These are phyloP conservation scores for Rhodosporidiobolus odoratus DNA, from an alignment of 768 basidiomycete species.

Conservation along the genomic window DNA sequence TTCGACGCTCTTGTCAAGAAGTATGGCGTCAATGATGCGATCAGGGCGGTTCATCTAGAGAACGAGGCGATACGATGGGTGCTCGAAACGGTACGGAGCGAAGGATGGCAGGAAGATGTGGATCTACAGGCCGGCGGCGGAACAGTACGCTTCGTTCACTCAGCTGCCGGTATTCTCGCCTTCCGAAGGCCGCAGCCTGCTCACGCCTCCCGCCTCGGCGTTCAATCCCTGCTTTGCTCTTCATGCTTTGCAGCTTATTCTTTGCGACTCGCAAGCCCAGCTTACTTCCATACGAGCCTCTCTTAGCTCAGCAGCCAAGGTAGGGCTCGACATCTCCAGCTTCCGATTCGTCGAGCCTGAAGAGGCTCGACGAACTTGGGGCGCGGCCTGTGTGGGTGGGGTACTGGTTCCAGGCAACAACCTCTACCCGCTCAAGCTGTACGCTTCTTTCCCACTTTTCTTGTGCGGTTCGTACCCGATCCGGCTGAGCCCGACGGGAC, in stretches of 20 bases:
- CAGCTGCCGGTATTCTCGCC: not conserved
- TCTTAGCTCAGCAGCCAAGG: conserved; percentile 55
- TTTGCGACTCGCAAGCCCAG: conserved; percentile 55
- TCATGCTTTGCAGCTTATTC: conserved; percentile 42
- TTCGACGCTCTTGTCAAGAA: conserved; percentile 50
- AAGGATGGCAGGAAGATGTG: conserved; percentile 53
- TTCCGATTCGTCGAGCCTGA: conserved; percentile 48
- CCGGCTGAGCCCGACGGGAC: conserved; percentile 7
- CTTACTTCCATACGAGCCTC: conserved; percentile 49
- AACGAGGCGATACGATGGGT: conserved; percentile 55
- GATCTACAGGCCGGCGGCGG: conserved; percentile 59
- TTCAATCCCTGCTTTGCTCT: not conserved
- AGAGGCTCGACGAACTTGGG: not conserved
- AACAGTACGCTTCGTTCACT: conserved; percentile 42
- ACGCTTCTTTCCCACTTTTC: conserved; percentile 28
- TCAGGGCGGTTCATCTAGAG: conserved; percentile 57
- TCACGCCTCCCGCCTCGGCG: not conserved
- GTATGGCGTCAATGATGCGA: conserved; percentile 58
- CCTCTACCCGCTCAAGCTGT: conserved; percentile 64
- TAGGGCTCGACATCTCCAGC: conserved; percentile 52
- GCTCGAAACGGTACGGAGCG: conserved; percentile 52
- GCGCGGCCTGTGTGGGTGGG: conserved; percentile 55
- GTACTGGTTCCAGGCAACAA: conserved; percentile 58
- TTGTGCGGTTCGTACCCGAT: conserved; percentile 42
- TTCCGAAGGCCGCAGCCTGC: not conserved